Percentiles rank a stretch among this genome's conserved stretches.
These are phyloP conservation scores for Quercus wislizeni DNA, from an alignment of 306 rosid genomes.

Conservation along the genomic window DNA sequence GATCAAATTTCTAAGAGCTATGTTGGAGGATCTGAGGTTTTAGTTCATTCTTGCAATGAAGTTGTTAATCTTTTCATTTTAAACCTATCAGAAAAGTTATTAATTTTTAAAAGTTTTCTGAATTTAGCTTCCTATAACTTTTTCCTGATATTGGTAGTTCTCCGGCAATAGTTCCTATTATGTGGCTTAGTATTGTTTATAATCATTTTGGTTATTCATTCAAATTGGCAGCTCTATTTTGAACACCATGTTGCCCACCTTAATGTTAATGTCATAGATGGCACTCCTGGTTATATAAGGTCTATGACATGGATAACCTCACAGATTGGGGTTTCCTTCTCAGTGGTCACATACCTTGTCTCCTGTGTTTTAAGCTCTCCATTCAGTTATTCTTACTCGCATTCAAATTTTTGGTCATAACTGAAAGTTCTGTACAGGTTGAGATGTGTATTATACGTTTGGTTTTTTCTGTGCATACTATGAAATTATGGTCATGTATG, in stretches of 20 bases:
- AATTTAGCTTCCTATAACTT: neutral
- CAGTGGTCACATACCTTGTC: slow-evolving; percentile 1
- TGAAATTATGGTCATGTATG: neutral
- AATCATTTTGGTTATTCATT: neutral
- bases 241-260: neutral
- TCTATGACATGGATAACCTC: neutral
- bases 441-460: neutral
- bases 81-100: no score
- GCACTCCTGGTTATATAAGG: neutral
- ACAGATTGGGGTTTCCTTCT: neutral
- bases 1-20: slow-evolving; percentile 51
- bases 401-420: neutral
- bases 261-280: neutral
- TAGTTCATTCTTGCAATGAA: neutral
- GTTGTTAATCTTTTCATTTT: neutral
- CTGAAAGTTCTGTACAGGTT: neutral
- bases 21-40: slow-evolving; percentile 52
- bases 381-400: neutral
- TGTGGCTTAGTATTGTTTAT: neutral
- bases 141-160: neutral
- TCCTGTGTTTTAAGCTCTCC: neutral
- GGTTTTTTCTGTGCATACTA: neutral
- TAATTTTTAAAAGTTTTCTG: neutral
- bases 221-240: neutral
- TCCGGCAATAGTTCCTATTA: neutral